Conservation (phyloP, 225 moss, liverwort and hornwort genomes). For the Takakia lepidozioides region DNA sequence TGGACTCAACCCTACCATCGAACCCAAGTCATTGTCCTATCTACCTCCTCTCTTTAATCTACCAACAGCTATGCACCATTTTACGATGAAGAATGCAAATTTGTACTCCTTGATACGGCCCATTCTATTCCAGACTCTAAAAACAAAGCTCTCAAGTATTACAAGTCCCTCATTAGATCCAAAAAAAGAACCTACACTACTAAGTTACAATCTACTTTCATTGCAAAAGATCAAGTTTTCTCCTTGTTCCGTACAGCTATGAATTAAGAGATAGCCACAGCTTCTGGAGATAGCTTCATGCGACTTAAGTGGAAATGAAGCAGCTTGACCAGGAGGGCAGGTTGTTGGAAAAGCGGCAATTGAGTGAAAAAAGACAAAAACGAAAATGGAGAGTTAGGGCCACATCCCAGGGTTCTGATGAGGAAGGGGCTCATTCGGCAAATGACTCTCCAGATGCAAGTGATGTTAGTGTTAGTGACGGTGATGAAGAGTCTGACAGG, state of each 20-base stretch:
- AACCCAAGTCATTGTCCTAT: too few relatives aligned
- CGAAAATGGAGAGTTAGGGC: constrained; percentile 52
- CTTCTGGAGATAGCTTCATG: constrained; percentile 61
- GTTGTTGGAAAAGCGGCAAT: constrained; percentile 65
- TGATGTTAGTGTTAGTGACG: constrained; percentile 24
- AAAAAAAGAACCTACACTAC: too few relatives aligned
- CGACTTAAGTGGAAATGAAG: constrained; percentile 89
- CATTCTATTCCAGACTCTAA: too few relatives aligned
- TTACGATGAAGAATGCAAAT: too few relatives aligned
- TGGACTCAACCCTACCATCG: too few relatives aligned
- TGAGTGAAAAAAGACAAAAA: constrained; percentile 73
- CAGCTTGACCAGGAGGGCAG: constrained; percentile 85
- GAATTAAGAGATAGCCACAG: constrained; percentile 50
- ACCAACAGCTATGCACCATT: too few relatives aligned
- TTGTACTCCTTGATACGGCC: too few relatives aligned
- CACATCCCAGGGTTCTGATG: constrained; percentile 39
- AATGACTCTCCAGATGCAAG: constrained; percentile 6
- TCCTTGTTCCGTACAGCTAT: constrained; percentile 20
- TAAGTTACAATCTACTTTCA: too few relatives aligned
- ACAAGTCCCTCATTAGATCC: too few relatives aligned
- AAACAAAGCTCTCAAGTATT: too few relatives aligned
- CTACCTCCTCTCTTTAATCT: too few relatives aligned
- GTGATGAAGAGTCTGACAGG: constrained; percentile 29
- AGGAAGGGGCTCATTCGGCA: constrained; percentile 30
- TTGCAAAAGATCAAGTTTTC: too few relatives aligned